phyloP scores from a whole-genome alignment of 2,329 filamentous ascomycete species.

The Colletotrichum graminicola region DNA sequence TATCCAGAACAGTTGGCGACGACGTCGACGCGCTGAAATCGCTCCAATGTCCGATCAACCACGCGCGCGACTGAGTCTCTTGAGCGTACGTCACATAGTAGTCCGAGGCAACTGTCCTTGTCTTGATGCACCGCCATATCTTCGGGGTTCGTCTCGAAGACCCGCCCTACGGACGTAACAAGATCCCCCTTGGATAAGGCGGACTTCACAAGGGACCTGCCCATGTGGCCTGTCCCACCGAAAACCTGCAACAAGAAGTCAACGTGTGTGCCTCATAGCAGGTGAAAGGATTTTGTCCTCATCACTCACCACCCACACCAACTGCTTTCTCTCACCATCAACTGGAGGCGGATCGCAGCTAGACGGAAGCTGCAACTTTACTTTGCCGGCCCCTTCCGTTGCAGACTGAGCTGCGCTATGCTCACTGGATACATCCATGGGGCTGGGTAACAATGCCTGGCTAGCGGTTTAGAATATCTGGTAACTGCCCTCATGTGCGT shows the following conservation, averaged over 20 bases:
- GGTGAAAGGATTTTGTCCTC: constrained; percentile 10
- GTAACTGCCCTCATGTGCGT: too few relatives aligned
- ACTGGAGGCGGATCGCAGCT: constrained; percentile 88
- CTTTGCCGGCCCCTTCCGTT: constrained; percentile 11
- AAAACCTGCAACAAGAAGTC: constrained; percentile 72
- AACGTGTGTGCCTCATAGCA: background rate
- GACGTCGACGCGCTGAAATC: constrained; percentile 87
- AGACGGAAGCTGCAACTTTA: constrained; percentile 74
- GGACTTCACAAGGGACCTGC: constrained; percentile 86
- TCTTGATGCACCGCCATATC: constrained; percentile 74
- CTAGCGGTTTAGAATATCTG: background rate
- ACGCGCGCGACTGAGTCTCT: constrained; percentile 81
- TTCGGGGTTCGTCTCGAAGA: constrained; percentile 79
- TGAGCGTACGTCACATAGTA: constrained; percentile 91
- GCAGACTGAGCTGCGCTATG: constrained; percentile 25
- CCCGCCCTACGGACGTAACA: constrained; percentile 87
- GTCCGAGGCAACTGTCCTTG: constrained; percentile 79
- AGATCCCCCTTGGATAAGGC: constrained; percentile 85
- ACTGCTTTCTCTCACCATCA: constrained; percentile 76
- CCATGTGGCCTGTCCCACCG: constrained; percentile 97
- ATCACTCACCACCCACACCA: constrained; percentile 86
- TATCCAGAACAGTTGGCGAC: constrained; percentile 96
- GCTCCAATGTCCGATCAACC: constrained; percentile 76
- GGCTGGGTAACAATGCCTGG: background rate
- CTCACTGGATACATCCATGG: constrained; percentile 36